phyloP scores from a whole-genome alignment of 345 rosid species.

The Capsella bursapastoris region DNA sequence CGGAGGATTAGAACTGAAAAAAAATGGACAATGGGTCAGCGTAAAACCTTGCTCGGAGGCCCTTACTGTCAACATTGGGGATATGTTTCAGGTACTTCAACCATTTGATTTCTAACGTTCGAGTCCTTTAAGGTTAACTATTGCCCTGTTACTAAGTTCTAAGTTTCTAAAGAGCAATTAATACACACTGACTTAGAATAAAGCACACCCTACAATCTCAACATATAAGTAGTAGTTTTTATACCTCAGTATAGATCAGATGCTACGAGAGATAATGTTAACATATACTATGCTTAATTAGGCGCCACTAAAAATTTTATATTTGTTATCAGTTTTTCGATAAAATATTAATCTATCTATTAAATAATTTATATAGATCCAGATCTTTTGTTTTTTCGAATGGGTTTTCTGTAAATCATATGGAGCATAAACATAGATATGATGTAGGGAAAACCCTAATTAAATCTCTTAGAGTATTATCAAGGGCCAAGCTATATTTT shows the following conservation, averaged over 20 bases:
- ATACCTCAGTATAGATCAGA: not conserved
- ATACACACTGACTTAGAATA: not conserved
- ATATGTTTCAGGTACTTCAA: slow-evolving; percentile 68
- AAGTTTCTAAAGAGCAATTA: not conserved
- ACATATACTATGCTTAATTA: not conserved
- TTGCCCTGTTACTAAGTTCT: not conserved
- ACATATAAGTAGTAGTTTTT: not conserved
- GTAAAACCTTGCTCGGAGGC: slow-evolving; percentile 67
- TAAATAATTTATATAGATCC: not conserved
- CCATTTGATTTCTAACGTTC: not conserved
- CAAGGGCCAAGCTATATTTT: not conserved
- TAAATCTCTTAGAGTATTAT: not conserved
- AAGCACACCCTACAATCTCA: not conserved
- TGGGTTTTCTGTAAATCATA: not conserved
- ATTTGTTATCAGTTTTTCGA: not conserved
- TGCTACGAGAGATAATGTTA: not conserved
- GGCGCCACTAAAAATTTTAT: not conserved
- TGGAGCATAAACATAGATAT: slow-evolving; percentile 9
- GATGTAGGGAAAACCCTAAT: slow-evolving; percentile 23
- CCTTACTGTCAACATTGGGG: slow-evolving; percentile 71
- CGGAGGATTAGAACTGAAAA: slow-evolving; percentile 70
- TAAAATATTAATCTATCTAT: not conserved
- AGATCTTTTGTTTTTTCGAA: not conserved
- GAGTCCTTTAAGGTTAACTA: not conserved
- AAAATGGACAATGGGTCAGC: slow-evolving; percentile 63